Evolutionary conservation across 768 basidiomycete species (phyloP).

Genomic region (Leccinum imitatum): DNA sequence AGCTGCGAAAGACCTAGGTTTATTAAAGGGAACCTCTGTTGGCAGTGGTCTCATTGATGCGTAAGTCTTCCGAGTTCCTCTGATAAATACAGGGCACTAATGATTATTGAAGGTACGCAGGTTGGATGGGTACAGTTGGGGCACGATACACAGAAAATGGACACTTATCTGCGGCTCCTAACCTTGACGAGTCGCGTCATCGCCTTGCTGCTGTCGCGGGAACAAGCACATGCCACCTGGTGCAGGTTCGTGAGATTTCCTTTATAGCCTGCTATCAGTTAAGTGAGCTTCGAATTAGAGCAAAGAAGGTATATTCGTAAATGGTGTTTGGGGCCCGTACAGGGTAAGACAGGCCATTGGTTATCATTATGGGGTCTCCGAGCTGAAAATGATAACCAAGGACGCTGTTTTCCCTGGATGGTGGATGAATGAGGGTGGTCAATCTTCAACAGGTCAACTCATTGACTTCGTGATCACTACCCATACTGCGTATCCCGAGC

Average conservation of each 20-base stretch:
- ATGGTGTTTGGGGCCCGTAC: conserved; percentile 93
- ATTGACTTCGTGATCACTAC: conserved; percentile 95
- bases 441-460: conserved; percentile 93
- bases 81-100: not conserved
- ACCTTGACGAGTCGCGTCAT: conserved; percentile 72
- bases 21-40: conserved; percentile 84
- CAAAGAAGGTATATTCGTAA: conserved; percentile 78
- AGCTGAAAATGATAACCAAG: conserved; percentile 33
- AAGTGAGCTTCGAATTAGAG: conserved; percentile 46
- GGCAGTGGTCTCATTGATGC: conserved; percentile 97
- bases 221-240: conserved; percentile 94
- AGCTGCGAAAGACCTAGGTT: conserved; percentile 83
- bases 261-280: not conserved
- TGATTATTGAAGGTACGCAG: conserved; percentile 64
- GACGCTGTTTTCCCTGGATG: conserved; percentile 89
- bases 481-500: conserved; percentile 78
- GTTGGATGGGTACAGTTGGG: conserved; percentile 95
- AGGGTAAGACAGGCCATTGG: conserved; percentile 43
- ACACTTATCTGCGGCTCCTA: conserved; percentile 53
- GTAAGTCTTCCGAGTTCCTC: conserved; percentile 40
- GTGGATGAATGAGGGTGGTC: conserved; percentile 99
- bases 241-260: conserved; percentile 54
- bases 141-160: conserved; percentile 63
- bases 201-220: conserved; percentile 93
- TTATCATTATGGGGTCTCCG: not conserved